These are phyloP conservation scores for Ganoderma lingzhi DNA, from an alignment of 1,284 basidiomycete species.

Conservation along the genomic window DNA sequence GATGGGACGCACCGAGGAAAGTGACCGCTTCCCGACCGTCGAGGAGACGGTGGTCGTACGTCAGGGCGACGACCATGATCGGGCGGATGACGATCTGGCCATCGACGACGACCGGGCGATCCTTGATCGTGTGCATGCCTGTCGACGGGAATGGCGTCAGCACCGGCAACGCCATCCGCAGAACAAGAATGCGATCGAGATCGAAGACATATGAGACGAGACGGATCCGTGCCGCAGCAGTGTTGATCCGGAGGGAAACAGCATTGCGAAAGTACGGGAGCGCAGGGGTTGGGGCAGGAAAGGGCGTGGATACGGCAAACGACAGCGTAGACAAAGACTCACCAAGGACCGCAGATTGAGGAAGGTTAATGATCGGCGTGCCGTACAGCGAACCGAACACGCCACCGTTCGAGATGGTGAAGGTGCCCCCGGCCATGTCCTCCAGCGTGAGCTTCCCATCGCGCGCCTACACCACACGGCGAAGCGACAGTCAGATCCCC, in stretches of 20 bases:
- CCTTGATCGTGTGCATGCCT: constrained; percentile 98
- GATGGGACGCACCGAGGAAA: constrained; percentile 84
- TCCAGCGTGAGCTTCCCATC: constrained; percentile 96
- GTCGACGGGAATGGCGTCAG: constrained; percentile 15
- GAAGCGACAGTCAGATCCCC: background rate
- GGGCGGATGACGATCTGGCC: constrained; percentile 96
- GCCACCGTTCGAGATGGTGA: constrained; percentile 99
- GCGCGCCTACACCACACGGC: constrained; percentile 66
- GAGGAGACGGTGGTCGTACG: constrained; percentile 96
- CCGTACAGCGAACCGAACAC: constrained; percentile 98
- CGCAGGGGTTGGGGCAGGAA: background rate
- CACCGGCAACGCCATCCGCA: background rate
- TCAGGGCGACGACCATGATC: constrained; percentile 95
- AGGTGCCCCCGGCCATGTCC: constrained; percentile 96
- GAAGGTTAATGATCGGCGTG: constrained; percentile 97
- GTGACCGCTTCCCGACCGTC: constrained; percentile 97
- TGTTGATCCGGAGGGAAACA: constrained; percentile 16
- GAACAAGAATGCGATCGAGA: constrained; percentile 1
- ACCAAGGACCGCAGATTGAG: constrained; percentile 94
- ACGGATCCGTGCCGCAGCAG: background rate
- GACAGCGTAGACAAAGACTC: constrained; percentile 35
- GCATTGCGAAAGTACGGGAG: background rate
- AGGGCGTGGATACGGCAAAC: constrained; percentile 3
- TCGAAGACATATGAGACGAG: background rate
- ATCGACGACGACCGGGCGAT: constrained; percentile 91